Evolutionary conservation across 805 yeast species (phyloP).

Genomic region (Nakazawaea holstii): DNA sequence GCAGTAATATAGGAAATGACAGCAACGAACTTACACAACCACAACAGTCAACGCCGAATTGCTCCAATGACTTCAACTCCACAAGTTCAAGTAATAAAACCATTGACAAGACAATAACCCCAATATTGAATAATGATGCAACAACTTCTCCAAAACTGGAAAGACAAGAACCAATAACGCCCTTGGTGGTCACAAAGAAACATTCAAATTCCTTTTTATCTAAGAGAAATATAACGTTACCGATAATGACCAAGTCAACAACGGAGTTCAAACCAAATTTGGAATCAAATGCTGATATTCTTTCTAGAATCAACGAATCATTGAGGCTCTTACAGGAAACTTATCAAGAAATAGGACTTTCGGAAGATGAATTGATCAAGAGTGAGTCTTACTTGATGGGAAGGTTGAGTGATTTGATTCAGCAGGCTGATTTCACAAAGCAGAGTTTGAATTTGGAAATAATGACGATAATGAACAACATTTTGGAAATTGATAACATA

Average conservation of each 20-base stretch:
- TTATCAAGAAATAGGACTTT: slow-evolving; percentile 8
- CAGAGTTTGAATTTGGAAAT: slow-evolving; percentile 9
- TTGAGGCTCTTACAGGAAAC: slow-evolving; percentile 7
- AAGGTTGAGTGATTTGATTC: slow-evolving; percentile 6
- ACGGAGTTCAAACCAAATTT: not conserved
- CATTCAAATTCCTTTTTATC: slow-evolving; percentile 4
- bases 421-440: slow-evolving; percentile 6
- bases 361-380: slow-evolving; percentile 3
- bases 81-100: not conserved
- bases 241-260: not conserved
- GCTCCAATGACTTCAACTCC: too few species aligned
- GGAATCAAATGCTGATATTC: slow-evolving; percentile 1
- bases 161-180: not conserved
- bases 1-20: not conserved
- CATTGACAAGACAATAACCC: not conserved
- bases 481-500: slow-evolving; percentile 7
- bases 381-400: slow-evolving; percentile 6
- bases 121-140: not conserved
- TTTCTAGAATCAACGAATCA: slow-evolving; percentile 4
- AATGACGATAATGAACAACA: slow-evolving; percentile 10
- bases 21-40: not conserved
- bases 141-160: too few species aligned
- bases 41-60: not conserved
- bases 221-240: slow-evolving; percentile 5
- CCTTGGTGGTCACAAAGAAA: not conserved